Evolutionary conservation across 2,329 filamentous ascomycete genomes (phyloP), one percentile per base, ranked within the genome.

Genomic region (Ophiostoma angusticollis): DNA sequence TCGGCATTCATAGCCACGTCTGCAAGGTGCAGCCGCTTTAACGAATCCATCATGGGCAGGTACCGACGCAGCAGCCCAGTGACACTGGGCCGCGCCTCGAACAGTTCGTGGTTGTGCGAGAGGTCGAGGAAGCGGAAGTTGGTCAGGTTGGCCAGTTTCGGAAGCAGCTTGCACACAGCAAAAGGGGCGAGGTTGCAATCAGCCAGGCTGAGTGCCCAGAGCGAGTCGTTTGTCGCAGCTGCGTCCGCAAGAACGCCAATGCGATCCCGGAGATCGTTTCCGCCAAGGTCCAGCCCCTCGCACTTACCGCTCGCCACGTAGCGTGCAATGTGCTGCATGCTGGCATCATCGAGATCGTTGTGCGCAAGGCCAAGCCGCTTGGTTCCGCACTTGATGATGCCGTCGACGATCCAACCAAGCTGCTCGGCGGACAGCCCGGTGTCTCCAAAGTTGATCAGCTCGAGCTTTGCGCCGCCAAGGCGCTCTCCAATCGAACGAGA

Each of bases 121-220:
- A 98, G 65, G 55, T 96, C 91, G 43, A 98, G 75, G 54, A 95
- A 95, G 16, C 83, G 78, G 54, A 95, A 80, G 46, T 80, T 74
- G 2, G 70, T 68, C 40, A 95, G 63, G 47, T 70, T 74, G 19
- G 72, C 67, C 39, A 96, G 61, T 6, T 74, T 74, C 5, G 85
- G 84, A 36, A 96, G 69, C 11, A 96, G 65, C 39, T 75, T 73
- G 57, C 74, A 80, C 17, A 96, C 64, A 9, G 80, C 78, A 1
- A 74, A 67, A 0, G 85, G 79, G 5, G 72, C 75, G 39, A 98
- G 64, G 41, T 84, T 84, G 60, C 87, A 95, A 50, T 86, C 80
- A 1, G 86, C 84, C 45, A 98, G 60, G 56, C 85, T 89, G 37
- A 98, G 63, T 1, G 85, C 86, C 71, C 80, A 89, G 3, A 93